These are phyloP conservation scores for Schwanniomyces vanrijiae DNA, from an alignment of 805 yeast genomes.

Conservation along the genomic window DNA sequence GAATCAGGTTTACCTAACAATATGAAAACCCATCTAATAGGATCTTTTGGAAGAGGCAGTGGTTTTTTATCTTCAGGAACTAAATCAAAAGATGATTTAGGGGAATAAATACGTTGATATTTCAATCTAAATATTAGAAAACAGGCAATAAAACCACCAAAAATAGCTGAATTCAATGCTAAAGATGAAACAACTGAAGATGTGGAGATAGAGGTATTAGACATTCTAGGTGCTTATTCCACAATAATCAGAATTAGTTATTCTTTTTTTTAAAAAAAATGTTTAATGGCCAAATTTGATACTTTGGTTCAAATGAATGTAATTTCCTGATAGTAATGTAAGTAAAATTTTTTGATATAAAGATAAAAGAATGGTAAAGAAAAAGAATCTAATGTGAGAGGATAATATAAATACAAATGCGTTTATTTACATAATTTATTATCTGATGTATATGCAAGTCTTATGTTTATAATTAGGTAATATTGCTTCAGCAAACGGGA, in stretches of 20 bases:
- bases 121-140: conserved; percentile 68
- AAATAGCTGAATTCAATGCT: conserved; percentile 64
- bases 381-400: neutral
- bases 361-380: neutral
- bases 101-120: conserved; percentile 77
- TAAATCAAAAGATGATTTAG: conserved; percentile 67
- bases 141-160: conserved; percentile 56
- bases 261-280: neutral
- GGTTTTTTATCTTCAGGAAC: conserved; percentile 64
- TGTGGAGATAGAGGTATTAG: conserved; percentile 46
- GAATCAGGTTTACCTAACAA: conserved; percentile 66
- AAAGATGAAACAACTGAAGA: conserved; percentile 74
- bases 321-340: too few relatives aligned
- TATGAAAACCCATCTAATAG: conserved; percentile 67
- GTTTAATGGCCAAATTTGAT: too few relatives aligned
- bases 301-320: too few relatives aligned
- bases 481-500: neutral
- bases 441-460: neutral
- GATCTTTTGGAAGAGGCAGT: conserved; percentile 68
- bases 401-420: neutral
- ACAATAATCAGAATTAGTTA: neutral
- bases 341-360: too few relatives aligned
- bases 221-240: neutral
- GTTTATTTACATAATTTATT: neutral
- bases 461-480: neutral